Evolutionary conservation across 2,329 filamentous ascomycete species (phyloP), one percentile per base, ranked within the genome.

Genomic region (Chrysosphaeria jannelii): DNA sequence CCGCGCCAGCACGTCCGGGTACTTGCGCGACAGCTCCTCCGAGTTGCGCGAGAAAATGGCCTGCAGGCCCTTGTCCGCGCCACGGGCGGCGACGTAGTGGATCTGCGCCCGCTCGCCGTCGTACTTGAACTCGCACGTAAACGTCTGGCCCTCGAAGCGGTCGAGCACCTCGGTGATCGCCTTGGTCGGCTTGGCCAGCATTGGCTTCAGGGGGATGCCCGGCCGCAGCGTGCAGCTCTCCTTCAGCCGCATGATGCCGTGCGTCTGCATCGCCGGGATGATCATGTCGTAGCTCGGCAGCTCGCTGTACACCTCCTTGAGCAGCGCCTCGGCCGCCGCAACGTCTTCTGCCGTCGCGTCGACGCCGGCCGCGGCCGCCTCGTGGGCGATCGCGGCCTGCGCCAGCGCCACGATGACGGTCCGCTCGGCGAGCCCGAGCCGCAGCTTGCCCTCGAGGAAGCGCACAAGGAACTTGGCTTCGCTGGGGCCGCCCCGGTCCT

Each of bases 41-140:
- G 81, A 93, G 39, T 97, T 97, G 33, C 85, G 60, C 3, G 85
- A 97, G 45, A 97, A 97, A 35, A 97, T 90, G 23, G 81, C 76
- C 6, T 76, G 66, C 16, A 93, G 60, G 3, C 81, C 81, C 3
- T 11, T 17, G 8, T 10, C 9, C 21, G 12, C 10, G 11, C 12
- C 14, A 8, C 5, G 14, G 30, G 76, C 74, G 13, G 79, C 68
- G 15, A 93, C 76, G 34, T 89, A 97, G 41, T 97, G 85, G 23
- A 97, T 93, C 40, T 97, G 85, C n/a, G 85, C 85, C 39, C 85
- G 59, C 44, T 97, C 85, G 23, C 85, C 85, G 36, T 97, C 85
- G 38, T 97, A 97, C 44, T 97, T 97, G 54, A 89, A 97, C 42
- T 97, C 85, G 46, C 85, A 97, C 1, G 85, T 93, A 37, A 97